Base-by-base conservation (phyloP, 768 basidiomycete genomes). In the Mycena haematopus region DNA sequence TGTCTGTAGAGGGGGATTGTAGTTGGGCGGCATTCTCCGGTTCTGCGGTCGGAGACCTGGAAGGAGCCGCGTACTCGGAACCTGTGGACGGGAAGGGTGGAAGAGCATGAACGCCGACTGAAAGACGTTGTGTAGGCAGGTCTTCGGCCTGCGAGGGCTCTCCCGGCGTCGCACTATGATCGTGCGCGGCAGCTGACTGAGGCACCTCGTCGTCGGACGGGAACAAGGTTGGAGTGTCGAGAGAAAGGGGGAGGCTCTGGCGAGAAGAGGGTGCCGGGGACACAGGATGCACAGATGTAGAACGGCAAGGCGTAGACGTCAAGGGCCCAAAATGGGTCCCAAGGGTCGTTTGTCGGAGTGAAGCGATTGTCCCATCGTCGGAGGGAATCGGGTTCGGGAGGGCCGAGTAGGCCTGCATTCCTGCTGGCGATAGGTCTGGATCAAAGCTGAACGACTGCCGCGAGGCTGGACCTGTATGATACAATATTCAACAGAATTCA, bases 1-100 rank as follows among this genome's bases (percentile, higher is more conserved):
- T 58, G 15, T 63, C 62, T 10, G 56, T 36, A 15, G 62, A 57
- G 35, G 62, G 56, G 3, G 62, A 63, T 33, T 25, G 9, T 1
- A 40, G 38, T 1, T 27, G 29, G 9, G 9, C 9, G 1, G 21
- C 11, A 3, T 42, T 24, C 7, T 56, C 35, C 0, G 25, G 7
- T 27, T 58, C 62, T 21, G 10, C 38, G 0, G 57, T 49, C 25
- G 46, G 21, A 24, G 36, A 17, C 21, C 53, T 38, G 6, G 59
- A 55, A 35, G 19, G 52, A 52, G 21, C 4, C 10, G 29, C 6
- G 14, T 29, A 27, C 29, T 33, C 55, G 9, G 40, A 11, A 14
- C 27, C 15, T 40, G 50, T 13, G 44, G 3, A 27, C 15, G 24
- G n/a, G n/a, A n/a, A n/a, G n/a, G n/a, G n/a, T n/a, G n/a, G 44